A percentile compares a stretch with the other conserved stretches of the same genome.
These are phyloP conservation scores for Simmondsia chinensis DNA, from an alignment of 148 eudicot genomes.

Conservation along the genomic window DNA sequence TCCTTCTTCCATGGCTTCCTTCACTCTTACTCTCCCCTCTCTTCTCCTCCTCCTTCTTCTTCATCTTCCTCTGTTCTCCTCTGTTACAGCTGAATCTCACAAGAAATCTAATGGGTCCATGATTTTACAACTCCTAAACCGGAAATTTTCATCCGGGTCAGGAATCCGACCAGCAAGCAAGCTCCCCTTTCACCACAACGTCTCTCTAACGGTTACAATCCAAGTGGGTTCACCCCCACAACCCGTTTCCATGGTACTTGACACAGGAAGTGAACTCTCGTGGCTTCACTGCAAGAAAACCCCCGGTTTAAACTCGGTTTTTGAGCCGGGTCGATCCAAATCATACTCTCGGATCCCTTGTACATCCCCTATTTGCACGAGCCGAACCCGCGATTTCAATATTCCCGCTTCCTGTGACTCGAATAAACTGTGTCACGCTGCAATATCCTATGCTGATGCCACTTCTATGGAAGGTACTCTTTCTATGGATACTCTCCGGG, in stretches of 20 bases:
- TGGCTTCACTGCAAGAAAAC: constrained; percentile 68
- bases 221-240: constrained; percentile 73
- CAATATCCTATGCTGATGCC: constrained; percentile 60
- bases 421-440: constrained; percentile 58
- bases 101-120: constrained; percentile 11
- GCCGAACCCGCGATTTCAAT: constrained; percentile 45
- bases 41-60: constrained; percentile 1
- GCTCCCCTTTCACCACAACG: constrained; percentile 71
- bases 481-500: constrained; percentile 43
- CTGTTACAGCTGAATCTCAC: constrained; percentile 16
- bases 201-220: constrained; percentile 68
- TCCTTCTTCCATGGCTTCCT: constrained; percentile 20
- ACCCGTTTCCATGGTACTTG: constrained; percentile 71
- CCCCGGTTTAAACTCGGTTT: constrained; percentile 13
- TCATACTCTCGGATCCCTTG: constrained; percentile 54
- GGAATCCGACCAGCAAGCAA: constrained; percentile 31
- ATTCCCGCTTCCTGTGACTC: constrained; percentile 63
- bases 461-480: constrained; percentile 74
- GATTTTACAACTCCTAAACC: constrained; percentile 37
- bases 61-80: constrained; percentile 5
- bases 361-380: constrained; percentile 34
- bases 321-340: constrained; percentile 36
- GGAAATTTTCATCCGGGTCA: constrained; percentile 20
- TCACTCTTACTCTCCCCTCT: not conserved
- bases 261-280: constrained; percentile 83